These are phyloP conservation scores for Pichia gijzeniarum DNA, from an alignment of 805 yeast species.

Conservation along the genomic window DNA sequence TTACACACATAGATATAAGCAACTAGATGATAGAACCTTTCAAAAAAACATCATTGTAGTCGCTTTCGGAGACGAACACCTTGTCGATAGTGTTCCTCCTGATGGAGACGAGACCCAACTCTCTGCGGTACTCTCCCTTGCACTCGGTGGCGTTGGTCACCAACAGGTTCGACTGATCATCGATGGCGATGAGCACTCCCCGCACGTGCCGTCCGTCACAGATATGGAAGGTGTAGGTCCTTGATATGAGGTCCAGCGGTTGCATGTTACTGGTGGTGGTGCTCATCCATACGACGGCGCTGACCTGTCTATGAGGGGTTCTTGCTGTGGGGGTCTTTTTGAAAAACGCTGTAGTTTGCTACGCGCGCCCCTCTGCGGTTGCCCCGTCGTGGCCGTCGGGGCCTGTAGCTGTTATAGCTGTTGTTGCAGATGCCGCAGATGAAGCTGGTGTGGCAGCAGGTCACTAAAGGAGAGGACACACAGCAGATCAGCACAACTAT, in stretches of 20 bases:
- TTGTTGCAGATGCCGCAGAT: too few species aligned
- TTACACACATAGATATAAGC: neutral
- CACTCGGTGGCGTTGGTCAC: constrained; percentile 35
- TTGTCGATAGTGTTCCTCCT: constrained; percentile 36
- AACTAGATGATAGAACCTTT: neutral
- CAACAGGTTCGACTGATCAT: constrained; percentile 37
- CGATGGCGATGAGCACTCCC: constrained; percentile 38
- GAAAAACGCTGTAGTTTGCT: too few species aligned
- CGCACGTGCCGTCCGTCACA: constrained; percentile 29
- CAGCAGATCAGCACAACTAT: too few species aligned
- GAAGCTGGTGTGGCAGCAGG: too few species aligned
- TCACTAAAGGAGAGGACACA: too few species aligned
- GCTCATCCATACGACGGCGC: too few species aligned
- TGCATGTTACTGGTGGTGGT: too few species aligned
- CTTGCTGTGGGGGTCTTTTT: too few species aligned
- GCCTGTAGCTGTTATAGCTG: too few species aligned
- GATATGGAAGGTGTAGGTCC: constrained; percentile 23
- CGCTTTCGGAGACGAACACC: constrained; percentile 23
- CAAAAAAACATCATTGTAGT: constrained; percentile 15
- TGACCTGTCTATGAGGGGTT: too few species aligned
- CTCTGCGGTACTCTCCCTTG: constrained; percentile 25
- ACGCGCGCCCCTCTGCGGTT: too few species aligned
- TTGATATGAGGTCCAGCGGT: constrained; percentile 31
- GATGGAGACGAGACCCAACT: constrained; percentile 49
- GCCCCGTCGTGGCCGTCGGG: too few species aligned